Base-by-base conservation (phyloP, 2,329 filamentous ascomycete genomes). In the Calycina herbarum region DNA sequence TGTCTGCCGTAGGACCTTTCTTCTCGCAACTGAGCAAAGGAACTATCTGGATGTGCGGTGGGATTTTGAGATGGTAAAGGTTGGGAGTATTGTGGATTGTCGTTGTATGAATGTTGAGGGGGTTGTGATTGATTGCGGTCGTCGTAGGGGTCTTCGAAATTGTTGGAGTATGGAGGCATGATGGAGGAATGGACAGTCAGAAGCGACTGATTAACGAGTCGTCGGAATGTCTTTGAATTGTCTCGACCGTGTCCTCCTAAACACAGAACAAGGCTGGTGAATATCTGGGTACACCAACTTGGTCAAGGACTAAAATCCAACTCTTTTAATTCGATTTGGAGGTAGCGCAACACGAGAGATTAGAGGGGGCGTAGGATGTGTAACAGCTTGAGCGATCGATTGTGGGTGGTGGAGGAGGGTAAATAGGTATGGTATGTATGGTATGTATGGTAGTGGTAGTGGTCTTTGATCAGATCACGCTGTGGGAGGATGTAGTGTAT, bases 1-100 rank as follows among this genome's bases (percentile, higher is more conserved):
- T 68, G 64, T 64, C 60, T 67, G 64, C 66, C 71, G 62, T 69
- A 69, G 62, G 67, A 57, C 57, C 70, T 62, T 54, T 66, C 64
- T 15, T 71, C 66, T 68, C 66, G 69, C 35, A 73, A 64, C 63
- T 69, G 71, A 65, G 68, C 67, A 65, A 73, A 73, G 1, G 70
- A 48, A 54, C 67, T 70, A 20, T 72, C 68, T n/a, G 72, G 71
- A 65, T 72, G 72, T 61, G 71, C 66, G 24, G 68, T 63, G 15
- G 68, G 69, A 8, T 40, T 38, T 29, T 29, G 27, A 29, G 27
- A 29, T 29, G 27, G 27, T 38, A 38, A 13, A 11, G 35, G 62
- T 65, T 67, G 24, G 38, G 57, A 57, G 24, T 38, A 15, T 56
- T 48, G n/a, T 61, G 58, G 15, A 66, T 56, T 57, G 64, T 61